phyloP scores from a whole-genome alignment of 1,139 yeast genomes.

The Hanseniaspora uvarum region DNA sequence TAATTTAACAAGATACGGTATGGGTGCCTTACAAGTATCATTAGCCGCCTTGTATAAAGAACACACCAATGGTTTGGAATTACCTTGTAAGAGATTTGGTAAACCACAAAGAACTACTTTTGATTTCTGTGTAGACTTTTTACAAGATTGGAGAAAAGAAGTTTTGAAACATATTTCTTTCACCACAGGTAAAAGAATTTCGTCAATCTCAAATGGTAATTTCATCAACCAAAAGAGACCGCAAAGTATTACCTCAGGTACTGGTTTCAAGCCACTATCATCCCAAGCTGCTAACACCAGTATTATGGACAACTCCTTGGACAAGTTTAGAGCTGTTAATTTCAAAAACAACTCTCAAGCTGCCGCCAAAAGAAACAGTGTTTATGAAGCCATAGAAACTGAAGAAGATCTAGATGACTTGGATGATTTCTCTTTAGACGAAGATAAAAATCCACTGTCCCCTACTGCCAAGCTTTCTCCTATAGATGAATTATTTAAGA shows the following conservation, averaged over 20 bases:
- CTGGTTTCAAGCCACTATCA: not conserved
- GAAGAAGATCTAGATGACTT: conserved; percentile 18
- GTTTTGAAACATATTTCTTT: conserved; percentile 40
- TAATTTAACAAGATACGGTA: conserved; percentile 68
- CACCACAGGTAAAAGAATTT: conserved; percentile 7
- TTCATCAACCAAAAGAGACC: not conserved
- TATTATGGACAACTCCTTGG: conserved; percentile 2
- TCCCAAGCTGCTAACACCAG: not conserved
- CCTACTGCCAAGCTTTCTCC: conserved; percentile 4
- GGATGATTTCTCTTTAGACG: not conserved
- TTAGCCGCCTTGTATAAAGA: conserved; percentile 72
- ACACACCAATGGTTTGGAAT: conserved; percentile 60
- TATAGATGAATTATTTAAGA: conserved; percentile 24
- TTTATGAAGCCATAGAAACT: conserved; percentile 22
- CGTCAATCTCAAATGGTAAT: conserved; percentile 11
- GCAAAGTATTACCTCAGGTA: not conserved
- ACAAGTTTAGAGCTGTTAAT: not conserved
- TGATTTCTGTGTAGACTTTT: conserved; percentile 64
- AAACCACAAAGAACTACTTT: conserved; percentile 80
- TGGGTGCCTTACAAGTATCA: conserved; percentile 82
- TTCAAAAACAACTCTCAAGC: not conserved
- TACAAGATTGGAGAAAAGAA: conserved; percentile 67
- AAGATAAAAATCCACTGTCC: not conserved
- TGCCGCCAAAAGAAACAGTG: not conserved
- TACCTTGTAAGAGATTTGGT: conserved; percentile 69